Base-by-base conservation (phyloP, 2,329 filamentous ascomycete genomes). In the Curvularia sp. region DNA sequence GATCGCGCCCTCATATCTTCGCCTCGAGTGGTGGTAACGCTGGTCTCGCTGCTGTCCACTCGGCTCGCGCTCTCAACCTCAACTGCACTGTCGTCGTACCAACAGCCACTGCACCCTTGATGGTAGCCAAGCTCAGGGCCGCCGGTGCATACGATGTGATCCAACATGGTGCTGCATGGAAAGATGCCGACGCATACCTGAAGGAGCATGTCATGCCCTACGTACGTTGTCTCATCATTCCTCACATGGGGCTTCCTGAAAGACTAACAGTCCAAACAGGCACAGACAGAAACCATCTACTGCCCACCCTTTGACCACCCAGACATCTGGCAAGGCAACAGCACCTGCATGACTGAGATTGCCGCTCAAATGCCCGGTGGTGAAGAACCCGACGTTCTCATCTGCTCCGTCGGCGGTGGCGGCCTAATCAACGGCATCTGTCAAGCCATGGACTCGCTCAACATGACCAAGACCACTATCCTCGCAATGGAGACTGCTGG, bases 11-110 rank as follows among this genome's bases (percentile, higher is more conserved):
- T 2, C 90, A 91, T 80, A 94, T 95, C 83, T 95, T 91, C 80
- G 89, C 86, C 71, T 90, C 89, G 12, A 91, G 87, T 2, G 92
- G 91, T 58, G 92, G 92, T 57, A 96, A 96, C 72, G 92, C 92
- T 2, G 92, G 92, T 1, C 85, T 96, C 4, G 92, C 92, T 1
- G 92, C 90, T 69, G 90, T 91, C 15, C 88, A 87, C 48, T 89
- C 92, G 1, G 89, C 91, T 12, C 80, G 81, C 24, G 81, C 85
- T 2, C 83, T 95, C 6, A 78, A 82, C 5, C 83, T 86, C 38
- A 87, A 86, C 1, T 88, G 87, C 73, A 94, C 91, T 5, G 89
- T 96, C 60, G 89, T 92, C 30, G 86, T 95, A 1, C 90, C 92
- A 0, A 73, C 81, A 8, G 81, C 80, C 6, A 91, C 90, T 0